A percentile compares a stretch with the other conserved stretches of the same genome.
Conservation (phyloP, 2,329 filamentous ascomycete species). For the Clarireedia hainanense region DNA sequence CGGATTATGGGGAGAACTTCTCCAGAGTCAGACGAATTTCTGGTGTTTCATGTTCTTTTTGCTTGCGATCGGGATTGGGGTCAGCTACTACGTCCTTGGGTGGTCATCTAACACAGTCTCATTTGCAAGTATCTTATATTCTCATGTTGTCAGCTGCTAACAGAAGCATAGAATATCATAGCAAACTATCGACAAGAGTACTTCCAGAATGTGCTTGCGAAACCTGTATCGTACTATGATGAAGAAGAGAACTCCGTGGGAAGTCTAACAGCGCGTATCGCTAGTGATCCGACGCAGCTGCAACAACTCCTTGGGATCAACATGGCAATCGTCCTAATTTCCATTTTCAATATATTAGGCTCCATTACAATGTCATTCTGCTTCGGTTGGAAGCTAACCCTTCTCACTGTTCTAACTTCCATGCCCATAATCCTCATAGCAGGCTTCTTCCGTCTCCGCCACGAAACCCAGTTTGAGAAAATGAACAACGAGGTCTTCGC, state of each 20-base stretch:
- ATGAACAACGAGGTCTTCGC: constrained; percentile 51
- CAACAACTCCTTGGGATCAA: constrained; percentile 42
- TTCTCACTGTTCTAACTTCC: constrained; percentile 56
- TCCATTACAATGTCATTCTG: constrained; percentile 59
- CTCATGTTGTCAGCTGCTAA: background rate
- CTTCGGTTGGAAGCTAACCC: constrained; percentile 69
- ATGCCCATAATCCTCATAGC: constrained; percentile 41
- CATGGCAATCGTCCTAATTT: constrained; percentile 50
- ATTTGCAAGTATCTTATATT: constrained; percentile 24
- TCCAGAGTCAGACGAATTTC: constrained; percentile 31
- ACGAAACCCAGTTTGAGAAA: constrained; percentile 47
- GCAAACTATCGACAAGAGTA: constrained; percentile 36
- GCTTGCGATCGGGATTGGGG: constrained; percentile 33
- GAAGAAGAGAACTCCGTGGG: constrained; percentile 39
- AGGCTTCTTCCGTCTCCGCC: constrained; percentile 40
- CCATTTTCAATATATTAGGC: constrained; percentile 58
- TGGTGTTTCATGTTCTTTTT: constrained; percentile 44
- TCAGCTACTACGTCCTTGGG: constrained; percentile 30
- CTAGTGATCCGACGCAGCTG: constrained; percentile 41
- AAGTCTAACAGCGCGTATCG: constrained; percentile 38
- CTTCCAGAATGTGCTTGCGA: constrained; percentile 37
- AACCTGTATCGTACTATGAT: constrained; percentile 37
- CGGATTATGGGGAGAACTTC: constrained; percentile 11
- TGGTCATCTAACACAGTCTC: constrained; percentile 34
- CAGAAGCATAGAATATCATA: constrained; percentile 23